Conservation (phyloP, 345 rosid genomes). For the Camelina hispida region DNA sequence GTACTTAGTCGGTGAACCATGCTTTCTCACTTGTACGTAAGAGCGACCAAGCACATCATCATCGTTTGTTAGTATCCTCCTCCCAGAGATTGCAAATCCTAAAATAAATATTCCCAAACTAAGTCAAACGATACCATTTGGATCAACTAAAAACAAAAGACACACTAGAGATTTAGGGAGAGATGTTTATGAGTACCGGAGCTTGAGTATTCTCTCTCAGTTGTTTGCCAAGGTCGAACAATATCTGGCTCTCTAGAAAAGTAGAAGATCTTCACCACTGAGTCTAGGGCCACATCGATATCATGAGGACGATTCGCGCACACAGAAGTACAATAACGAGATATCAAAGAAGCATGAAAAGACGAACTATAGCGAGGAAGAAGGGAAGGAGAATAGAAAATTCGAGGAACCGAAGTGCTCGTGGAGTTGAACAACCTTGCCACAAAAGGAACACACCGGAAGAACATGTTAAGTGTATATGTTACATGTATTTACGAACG, state of each 20-base stretch:
- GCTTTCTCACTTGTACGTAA: conserved; percentile 71
- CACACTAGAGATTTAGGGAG: not conserved
- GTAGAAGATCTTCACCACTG: conserved; percentile 30
- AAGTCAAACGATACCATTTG: not conserved
- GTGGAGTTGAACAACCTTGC: not conserved
- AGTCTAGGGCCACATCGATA: conserved; percentile 11
- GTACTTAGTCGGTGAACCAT: conserved; percentile 64
- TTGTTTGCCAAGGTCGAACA: conserved; percentile 11
- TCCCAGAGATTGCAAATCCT: conserved; percentile 49
- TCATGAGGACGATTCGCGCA: not conserved
- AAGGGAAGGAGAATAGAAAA: not conserved
- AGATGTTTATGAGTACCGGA: conserved; percentile 17
- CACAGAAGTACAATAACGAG: not conserved
- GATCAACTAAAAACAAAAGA: not conserved
- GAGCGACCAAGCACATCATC: conserved; percentile 67
- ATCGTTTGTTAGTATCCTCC: conserved; percentile 65
- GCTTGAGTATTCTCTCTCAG: conserved; percentile 7
- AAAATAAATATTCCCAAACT: not conserved
- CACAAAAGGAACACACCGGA: not conserved
- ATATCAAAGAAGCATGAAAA: not conserved
- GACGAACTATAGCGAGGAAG: not conserved
- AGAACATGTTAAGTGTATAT: not conserved
- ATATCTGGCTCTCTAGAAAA: conserved; percentile 1
- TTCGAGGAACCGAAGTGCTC: not conserved
- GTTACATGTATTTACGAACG: not conserved